Conservation (phyloP, 1,284 basidiomycete genomes). For the Cryptococcus hybrid region DNA sequence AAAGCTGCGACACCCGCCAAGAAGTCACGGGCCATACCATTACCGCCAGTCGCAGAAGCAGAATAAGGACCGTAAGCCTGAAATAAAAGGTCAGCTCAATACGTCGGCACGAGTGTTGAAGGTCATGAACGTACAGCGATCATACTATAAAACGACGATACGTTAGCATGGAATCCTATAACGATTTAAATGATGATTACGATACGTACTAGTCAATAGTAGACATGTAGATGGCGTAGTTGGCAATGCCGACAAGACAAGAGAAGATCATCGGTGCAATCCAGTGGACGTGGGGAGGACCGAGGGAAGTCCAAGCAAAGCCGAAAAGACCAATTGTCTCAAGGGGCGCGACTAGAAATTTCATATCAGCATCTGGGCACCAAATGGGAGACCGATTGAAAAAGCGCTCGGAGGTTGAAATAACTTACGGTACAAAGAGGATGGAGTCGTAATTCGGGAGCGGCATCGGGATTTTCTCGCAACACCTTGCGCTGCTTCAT, state of each 20-base stretch:
- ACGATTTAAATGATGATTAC: not conserved
- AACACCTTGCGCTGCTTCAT: constrained; percentile 30
- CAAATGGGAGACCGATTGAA: not conserved
- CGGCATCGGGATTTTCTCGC: constrained; percentile 26
- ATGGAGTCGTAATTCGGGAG: constrained; percentile 48
- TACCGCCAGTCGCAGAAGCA: constrained; percentile 49
- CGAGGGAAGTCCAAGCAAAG: constrained; percentile 51
- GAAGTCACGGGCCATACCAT: constrained; percentile 41
- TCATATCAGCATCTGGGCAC: no score
- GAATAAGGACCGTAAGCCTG: constrained; percentile 49
- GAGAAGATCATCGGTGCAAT: constrained; percentile 52
- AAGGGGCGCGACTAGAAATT: constrained; percentile 32
- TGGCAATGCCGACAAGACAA: constrained; percentile 49
- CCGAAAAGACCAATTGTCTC: constrained; percentile 50
- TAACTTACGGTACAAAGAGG: constrained; percentile 45
- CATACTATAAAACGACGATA: constrained; percentile 21
- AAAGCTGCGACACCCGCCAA: constrained; percentile 51
- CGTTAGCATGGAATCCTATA: not conserved
- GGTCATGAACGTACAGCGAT: constrained; percentile 18
- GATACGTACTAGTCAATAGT: constrained; percentile 46
- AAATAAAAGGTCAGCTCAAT: no score
- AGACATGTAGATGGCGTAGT: constrained; percentile 39
- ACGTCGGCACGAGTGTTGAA: no score
- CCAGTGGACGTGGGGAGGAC: constrained; percentile 47
- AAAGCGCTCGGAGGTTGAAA: not conserved